These are phyloP conservation scores for Colletotrichum noveboracense DNA, from an alignment of 2,329 filamentous ascomycete species.

Conservation along the genomic window DNA sequence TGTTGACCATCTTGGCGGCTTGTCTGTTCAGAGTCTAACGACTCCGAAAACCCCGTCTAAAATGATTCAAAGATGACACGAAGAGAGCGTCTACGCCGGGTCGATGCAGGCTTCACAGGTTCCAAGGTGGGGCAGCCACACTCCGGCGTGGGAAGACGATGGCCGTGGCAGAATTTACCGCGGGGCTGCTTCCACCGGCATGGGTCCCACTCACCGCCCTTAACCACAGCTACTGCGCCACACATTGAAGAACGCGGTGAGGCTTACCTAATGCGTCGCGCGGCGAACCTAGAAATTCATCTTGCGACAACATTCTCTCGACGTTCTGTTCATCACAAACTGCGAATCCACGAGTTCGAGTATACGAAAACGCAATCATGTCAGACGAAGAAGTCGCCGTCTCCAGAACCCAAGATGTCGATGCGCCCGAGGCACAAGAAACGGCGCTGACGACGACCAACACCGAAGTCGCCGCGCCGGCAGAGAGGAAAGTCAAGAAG, in stretches of 20 bases:
- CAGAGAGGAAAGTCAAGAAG: slow-evolving; percentile 78
- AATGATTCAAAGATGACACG: not conserved
- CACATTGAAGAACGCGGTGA: slow-evolving; percentile 2
- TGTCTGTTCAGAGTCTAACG: slow-evolving; percentile 12
- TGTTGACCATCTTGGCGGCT: slow-evolving; percentile 85
- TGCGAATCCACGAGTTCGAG: not conserved
- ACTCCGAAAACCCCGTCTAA: not conserved
- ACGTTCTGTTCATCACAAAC: not conserved
- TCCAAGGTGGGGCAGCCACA: slow-evolving; percentile 19
- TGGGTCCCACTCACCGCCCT: slow-evolving; percentile 7
- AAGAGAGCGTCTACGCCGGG: not conserved
- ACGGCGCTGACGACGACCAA: slow-evolving; percentile 36
- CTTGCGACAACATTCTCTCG: not conserved
- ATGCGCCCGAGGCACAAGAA: slow-evolving; percentile 1
- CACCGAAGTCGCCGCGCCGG: slow-evolving; percentile 51
- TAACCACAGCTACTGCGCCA: not conserved
- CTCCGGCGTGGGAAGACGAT: slow-evolving; percentile 4
- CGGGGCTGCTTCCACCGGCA: slow-evolving; percentile 16
- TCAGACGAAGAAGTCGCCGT: slow-evolving; percentile 7
- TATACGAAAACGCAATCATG: not conserved
- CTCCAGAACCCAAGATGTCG: not conserved
- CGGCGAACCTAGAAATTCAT: not conserved
- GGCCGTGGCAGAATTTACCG: slow-evolving; percentile 19
- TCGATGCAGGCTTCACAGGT: slow-evolving; percentile 16
- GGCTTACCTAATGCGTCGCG: not conserved